Conservation (phyloP, 257 asterid genomes). For the Gentiana macrophylla region DNA sequence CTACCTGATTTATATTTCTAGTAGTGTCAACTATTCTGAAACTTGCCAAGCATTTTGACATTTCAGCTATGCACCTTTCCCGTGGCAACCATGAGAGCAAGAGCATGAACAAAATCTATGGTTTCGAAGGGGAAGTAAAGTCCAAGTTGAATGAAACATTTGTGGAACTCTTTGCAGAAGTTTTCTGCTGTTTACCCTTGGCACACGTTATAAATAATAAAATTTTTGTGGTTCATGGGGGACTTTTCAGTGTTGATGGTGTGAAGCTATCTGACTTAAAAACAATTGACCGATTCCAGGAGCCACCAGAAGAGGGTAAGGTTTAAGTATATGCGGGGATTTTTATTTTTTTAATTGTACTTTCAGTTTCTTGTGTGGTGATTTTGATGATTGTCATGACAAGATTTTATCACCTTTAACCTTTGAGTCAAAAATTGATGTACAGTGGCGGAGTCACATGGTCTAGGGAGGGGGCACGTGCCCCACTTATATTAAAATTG, state of each 20-base stretch:
- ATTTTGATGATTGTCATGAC: too few species aligned
- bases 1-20: too few species aligned
- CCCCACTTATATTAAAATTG: too few species aligned
- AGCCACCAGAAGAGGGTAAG: constrained; percentile 99
- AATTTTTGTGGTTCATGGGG: constrained; percentile 94
- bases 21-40: not conserved
- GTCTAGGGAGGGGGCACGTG: too few species aligned
- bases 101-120: constrained; percentile 98
- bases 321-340: not conserved
- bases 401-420: too few species aligned
- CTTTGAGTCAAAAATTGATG: too few species aligned
- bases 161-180: constrained; percentile 96
- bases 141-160: constrained; percentile 80
- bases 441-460: too few species aligned
- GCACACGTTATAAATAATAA: constrained; percentile 80
- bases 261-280: constrained; percentile 87
- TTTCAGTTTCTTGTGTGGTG: too few species aligned
- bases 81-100: constrained; percentile 99
- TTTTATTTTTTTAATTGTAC: too few species aligned
- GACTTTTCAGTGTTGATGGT: constrained; percentile 96
- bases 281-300: constrained; percentile 87
- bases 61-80: constrained; percentile 83
- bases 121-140: constrained; percentile 98
- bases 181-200: constrained; percentile 93
- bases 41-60: constrained; percentile 2